Conservation (phyloP, 192 early-diverging fungal species). For the Coemansia sp. region DNA sequence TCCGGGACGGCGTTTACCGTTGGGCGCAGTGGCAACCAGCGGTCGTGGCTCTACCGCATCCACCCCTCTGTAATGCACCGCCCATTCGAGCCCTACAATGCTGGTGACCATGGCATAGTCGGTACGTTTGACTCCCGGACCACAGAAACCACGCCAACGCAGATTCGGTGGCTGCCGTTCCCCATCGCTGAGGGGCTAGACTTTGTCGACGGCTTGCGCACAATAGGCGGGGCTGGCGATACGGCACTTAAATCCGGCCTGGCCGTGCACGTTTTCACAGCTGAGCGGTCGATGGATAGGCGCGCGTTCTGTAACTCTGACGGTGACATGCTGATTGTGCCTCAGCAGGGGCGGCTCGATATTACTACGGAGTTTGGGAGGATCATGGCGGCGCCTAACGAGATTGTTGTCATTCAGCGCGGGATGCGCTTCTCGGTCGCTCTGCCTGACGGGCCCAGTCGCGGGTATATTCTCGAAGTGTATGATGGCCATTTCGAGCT, state of each 20-base stretch:
- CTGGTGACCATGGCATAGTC: conserved; percentile 45
- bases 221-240: conserved; percentile 84
- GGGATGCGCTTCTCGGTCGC: conserved; percentile 84
- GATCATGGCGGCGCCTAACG: conserved; percentile 79
- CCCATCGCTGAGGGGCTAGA: conserved; percentile 57
- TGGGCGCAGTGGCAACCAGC: conserved; percentile 73
- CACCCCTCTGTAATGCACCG: conserved; percentile 83
- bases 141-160: conserved; percentile 74
- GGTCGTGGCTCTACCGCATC: conserved; percentile 95
- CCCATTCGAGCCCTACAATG: conserved; percentile 58
- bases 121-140: conserved; percentile 60
- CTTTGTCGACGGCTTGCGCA: conserved; percentile 83
- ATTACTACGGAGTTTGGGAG: conserved; percentile 90
- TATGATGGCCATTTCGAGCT: conserved; percentile 90
- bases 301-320: conserved; percentile 86
- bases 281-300: conserved; percentile 73
- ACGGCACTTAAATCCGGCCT: conserved; percentile 74
- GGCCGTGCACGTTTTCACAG: conserved; percentile 80
- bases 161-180: conserved; percentile 93
- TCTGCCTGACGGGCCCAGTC: conserved; percentile 74
- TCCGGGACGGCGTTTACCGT: conserved; percentile 90
- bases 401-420: conserved; percentile 91
- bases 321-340: conserved; percentile 90
- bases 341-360: conserved; percentile 86
- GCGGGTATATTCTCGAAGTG: conserved; percentile 91